Base-by-base conservation (phyloP, 108 stramenopile genomes). In the Skeletonema marinoi region DNA sequence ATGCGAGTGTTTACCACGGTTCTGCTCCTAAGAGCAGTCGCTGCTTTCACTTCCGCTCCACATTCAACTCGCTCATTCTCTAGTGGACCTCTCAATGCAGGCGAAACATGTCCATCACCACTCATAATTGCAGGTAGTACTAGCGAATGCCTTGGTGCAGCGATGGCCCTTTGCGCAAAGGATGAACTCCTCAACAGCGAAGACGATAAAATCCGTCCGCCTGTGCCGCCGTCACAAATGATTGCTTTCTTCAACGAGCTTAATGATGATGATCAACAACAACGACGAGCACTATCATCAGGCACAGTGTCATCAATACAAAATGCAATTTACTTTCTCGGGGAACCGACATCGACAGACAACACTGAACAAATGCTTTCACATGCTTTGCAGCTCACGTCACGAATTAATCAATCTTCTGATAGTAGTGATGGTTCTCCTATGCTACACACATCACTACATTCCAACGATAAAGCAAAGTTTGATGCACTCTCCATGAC, bases 271-370 rank as follows among this genome's bases (percentile, higher is more conserved):
- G 2, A 31, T 16, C 16, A 64, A 5, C 44, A 69, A 39, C 29
- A 44, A 19, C 44, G 32, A 19, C 38, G 42, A 17, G 13, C 21
- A 29, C 29, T 77, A 29, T 54, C 68, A 30, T 38, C 33, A 46
- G 77, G 48, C 33, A 78, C 77, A 25, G 48, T 78, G 39, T 33
- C 77, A 33, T 78, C 77, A 13, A 25, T 78, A 32, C 77, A 78
- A 70, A 70, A 78, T 63, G 62, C 69, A 21, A 17, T 78, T 10
- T 32, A 21, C 1, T 64, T 50, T n/a, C 17, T 78, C 2, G 67
- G 68, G 17, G 66, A 66, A 46, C 62, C 61, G 3, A 44, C 60
- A 1, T 68, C 61, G 3, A 44, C 60, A 1, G 62, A 70, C 30
- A 33, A 70, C 46, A 65, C 63, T 58, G 67, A 70, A 16, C 42